Conservation (phyloP, 441 rosid genomes). For the Gossypium laxum region DNA sequence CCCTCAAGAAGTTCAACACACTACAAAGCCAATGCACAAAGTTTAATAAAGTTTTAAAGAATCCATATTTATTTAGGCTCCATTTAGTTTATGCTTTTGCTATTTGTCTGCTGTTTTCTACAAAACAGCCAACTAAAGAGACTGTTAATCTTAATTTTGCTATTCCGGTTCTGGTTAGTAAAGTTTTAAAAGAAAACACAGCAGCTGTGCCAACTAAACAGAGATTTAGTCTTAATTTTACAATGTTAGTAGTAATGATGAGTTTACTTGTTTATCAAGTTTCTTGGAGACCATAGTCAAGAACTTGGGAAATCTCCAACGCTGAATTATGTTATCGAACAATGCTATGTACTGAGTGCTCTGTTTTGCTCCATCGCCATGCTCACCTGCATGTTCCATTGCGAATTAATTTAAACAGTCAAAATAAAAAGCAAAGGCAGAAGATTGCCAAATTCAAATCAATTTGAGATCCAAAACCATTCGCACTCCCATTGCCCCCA, state of each 20-base stretch:
- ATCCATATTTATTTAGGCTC: neutral
- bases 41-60: neutral
- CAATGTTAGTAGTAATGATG: conserved; percentile 7
- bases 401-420: neutral
- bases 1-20: conserved; percentile 52
- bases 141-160: neutral
- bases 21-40: conserved; percentile 26
- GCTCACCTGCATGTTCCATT: conserved; percentile 28
- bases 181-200: neutral
- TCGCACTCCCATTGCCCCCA: neutral
- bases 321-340: conserved; percentile 58
- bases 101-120: neutral
- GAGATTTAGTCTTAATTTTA: neutral
- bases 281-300: conserved; percentile 30
- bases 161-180: too few relatives aligned
- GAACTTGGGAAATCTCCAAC: conserved; percentile 62
- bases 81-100: neutral
- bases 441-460: neutral
- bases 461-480: neutral
- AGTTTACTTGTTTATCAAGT: conserved; percentile 39
- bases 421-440: neutral
- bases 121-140: neutral
- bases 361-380: conserved; percentile 36
- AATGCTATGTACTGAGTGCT: conserved; percentile 46
- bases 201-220: neutral